Conservation (phyloP, 139 green algal species). For the Nannochloris sp. region DNA sequence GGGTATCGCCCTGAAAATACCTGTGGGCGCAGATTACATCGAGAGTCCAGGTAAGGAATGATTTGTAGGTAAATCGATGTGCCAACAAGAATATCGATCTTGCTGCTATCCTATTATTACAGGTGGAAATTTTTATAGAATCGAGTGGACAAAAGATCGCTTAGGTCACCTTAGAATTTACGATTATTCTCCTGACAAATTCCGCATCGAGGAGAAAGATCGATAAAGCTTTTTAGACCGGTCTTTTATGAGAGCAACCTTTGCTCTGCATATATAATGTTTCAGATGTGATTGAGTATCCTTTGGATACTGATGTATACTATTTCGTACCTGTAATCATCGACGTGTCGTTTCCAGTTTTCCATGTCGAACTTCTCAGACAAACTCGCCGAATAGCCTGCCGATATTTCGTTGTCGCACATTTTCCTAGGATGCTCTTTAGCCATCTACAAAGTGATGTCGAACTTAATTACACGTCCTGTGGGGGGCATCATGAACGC, state of each 20-base stretch:
- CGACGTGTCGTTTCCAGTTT: slow-evolving; percentile 2
- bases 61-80: neutral
- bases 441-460: too few species aligned
- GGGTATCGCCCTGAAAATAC: slow-evolving; percentile 15
- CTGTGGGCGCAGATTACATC: slow-evolving; percentile 29
- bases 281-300: neutral
- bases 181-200: slow-evolving; percentile 13
- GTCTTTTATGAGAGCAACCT: too few species aligned
- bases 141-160: slow-evolving; percentile 23
- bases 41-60: slow-evolving; percentile 8
- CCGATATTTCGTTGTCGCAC: neutral
- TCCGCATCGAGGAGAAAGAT: neutral
- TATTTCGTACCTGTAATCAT: slow-evolving; percentile 5
- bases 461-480: too few species aligned
- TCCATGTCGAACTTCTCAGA: neutral
- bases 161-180: slow-evolving; percentile 13
- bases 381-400: neutral
- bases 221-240: too few species aligned
- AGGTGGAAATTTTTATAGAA: slow-evolving; percentile 25
- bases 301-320: neutral
- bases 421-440: neutral
- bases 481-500: too few species aligned
- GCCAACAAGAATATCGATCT: too few species aligned
- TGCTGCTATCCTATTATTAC: neutral
- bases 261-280: neutral